Evolutionary conservation across 176 grass and related monocot species (phyloP).

Genomic region (Bothriochloa decipiens): DNA sequence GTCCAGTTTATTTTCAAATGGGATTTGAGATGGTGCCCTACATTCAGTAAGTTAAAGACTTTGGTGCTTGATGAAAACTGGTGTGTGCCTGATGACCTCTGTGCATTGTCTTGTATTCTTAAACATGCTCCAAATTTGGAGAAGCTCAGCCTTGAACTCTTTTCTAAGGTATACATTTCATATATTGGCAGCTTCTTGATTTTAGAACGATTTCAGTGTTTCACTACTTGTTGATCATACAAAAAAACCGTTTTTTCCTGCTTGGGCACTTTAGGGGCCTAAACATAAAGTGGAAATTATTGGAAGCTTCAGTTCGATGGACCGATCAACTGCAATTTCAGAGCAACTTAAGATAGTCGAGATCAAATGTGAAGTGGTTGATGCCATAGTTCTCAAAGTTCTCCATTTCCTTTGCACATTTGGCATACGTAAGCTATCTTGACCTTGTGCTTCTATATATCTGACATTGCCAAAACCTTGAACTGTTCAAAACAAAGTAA

Average conservation of each 20-base stretch:
- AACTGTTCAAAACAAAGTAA: no score
- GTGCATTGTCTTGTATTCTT: slow-evolving; percentile 16
- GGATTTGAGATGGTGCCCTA: slow-evolving; percentile 26
- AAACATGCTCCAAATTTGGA: slow-evolving; percentile 24
- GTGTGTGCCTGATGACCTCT: background rate
- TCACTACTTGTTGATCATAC: background rate
- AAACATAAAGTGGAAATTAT: background rate
- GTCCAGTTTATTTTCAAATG: slow-evolving; percentile 32
- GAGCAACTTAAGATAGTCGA: background rate
- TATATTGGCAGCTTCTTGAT: background rate
- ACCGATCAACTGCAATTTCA: background rate
- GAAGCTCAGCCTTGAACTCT: slow-evolving; percentile 35
- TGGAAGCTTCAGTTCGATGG: background rate
- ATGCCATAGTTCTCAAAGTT: background rate
- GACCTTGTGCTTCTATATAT: no score
- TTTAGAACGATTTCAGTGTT: background rate
- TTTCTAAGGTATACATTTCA: background rate
- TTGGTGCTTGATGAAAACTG: slow-evolving; percentile 20
- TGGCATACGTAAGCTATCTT: background rate
- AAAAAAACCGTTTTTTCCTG: background rate
- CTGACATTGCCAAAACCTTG: no score
- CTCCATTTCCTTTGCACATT: slow-evolving; percentile 1
- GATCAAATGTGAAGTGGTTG: slow-evolving; percentile 3
- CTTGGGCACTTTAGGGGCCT: background rate
- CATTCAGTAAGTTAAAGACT: slow-evolving; percentile 33